Percentiles rank a stretch among this genome's conserved stretches.
Conservation (phyloP, 352 stramenopile species). For the Phytophthora agathidicida region DNA sequence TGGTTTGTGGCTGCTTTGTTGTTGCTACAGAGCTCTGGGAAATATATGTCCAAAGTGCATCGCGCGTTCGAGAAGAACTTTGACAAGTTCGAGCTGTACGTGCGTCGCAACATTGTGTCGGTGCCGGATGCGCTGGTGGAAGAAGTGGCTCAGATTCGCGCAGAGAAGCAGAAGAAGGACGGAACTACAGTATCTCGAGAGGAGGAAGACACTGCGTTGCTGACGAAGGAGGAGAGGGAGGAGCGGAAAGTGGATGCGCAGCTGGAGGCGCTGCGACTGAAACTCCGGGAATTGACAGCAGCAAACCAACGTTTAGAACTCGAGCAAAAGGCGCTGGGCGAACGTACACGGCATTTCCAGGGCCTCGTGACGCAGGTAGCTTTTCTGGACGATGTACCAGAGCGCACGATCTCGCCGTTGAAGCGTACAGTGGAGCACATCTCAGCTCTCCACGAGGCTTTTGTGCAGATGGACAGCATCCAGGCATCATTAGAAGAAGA, state of each 20-base stretch:
- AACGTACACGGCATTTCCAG: constrained; percentile 46
- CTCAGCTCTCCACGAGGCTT: constrained; percentile 42
- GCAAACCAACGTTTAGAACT: constrained; percentile 52
- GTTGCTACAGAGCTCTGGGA: constrained; percentile 46
- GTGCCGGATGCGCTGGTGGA: constrained; percentile 53
- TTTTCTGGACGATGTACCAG: constrained; percentile 53
- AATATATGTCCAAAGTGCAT: constrained; percentile 71
- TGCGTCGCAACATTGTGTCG: constrained; percentile 76
- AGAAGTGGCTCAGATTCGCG: constrained; percentile 48
- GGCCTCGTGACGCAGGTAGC: constrained; percentile 38
- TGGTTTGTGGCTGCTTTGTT: constrained; percentile 3
- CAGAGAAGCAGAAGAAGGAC: constrained; percentile 25
- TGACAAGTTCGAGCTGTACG: constrained; percentile 85
- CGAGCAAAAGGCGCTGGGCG: constrained; percentile 54
- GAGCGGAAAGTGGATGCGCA: constrained; percentile 45
- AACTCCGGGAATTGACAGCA: constrained; percentile 41
- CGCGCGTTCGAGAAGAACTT: constrained; percentile 82
- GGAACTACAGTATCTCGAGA: constrained; percentile 3
- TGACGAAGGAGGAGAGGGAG: constrained; percentile 51
- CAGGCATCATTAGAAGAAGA: constrained; percentile 53
- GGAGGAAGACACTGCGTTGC: constrained; percentile 22
- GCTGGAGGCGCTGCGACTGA: constrained; percentile 42
- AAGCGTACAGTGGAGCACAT: constrained; percentile 57
- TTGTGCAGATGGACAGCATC: constrained; percentile 57
- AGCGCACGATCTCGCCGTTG: constrained; percentile 46